Conservation (phyloP, 208 protist species). For the Tetramitus jugosus region DNA sequence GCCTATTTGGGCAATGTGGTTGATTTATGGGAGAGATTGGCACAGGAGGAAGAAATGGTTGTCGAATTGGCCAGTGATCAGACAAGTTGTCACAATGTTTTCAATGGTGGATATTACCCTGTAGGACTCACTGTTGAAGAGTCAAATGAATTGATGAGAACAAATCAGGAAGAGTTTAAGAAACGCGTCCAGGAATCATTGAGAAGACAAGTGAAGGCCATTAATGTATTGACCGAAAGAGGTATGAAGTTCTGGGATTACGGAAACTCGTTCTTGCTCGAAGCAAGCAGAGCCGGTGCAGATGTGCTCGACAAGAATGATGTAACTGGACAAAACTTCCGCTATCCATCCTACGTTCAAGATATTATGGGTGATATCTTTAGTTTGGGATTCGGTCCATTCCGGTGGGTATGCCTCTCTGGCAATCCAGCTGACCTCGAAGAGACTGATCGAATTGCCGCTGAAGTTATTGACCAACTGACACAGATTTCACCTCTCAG, state of each 20-base stretch:
- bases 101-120: conserved; percentile 73
- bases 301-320: conserved; percentile 47
- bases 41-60: conserved; percentile 30
- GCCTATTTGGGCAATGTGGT: conserved; percentile 69
- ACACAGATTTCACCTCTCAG: background rate
- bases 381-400: conserved; percentile 69
- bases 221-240: conserved; percentile 50
- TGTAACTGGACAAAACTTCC: conserved; percentile 40
- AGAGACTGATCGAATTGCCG: conserved; percentile 58
- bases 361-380: conserved; percentile 79
- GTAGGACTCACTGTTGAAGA: conserved; percentile 64
- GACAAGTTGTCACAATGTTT: conserved; percentile 76
- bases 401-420: conserved; percentile 67
- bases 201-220: conserved; percentile 51
- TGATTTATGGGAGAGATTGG: conserved; percentile 65
- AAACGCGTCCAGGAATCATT: conserved; percentile 59
- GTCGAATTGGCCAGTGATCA: conserved; percentile 74
- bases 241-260: conserved; percentile 77
- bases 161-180: conserved; percentile 59
- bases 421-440: conserved; percentile 48
- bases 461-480: conserved; percentile 49
- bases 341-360: conserved; percentile 70
- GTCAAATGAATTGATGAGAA: conserved; percentile 59
- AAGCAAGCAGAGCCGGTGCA: conserved; percentile 55
- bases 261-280: conserved; percentile 63